Base-by-base conservation (phyloP, 202 grass and related monocot genomes). In the Schoenoplectus tabernaemontani region DNA sequence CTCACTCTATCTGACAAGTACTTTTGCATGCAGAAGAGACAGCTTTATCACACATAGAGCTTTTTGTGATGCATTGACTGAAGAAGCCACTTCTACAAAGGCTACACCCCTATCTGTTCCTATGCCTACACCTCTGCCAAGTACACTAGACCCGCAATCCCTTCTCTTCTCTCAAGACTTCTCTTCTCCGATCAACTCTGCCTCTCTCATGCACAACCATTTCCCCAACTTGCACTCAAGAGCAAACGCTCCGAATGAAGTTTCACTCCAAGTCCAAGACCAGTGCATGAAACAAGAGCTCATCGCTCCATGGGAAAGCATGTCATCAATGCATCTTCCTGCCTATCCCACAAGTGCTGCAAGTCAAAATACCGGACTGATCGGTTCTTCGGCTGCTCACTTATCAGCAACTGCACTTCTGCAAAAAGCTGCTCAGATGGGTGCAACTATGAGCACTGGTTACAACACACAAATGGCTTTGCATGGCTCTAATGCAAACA, bases 11-110 rank as follows among this genome's bases (percentile, higher is more conserved):
- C 41, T 61, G 23, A 81, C 57, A 78, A 80, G 37, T 76, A 84
- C 48, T 47, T 86, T 83, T 71, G 90, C 57, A 64, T 77, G 77
- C 89, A 97, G 91, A 82, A 88, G 93, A 81, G 91, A 97, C 91
- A 97, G 93, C 93, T 97, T 97, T 88, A 93, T 93, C 84, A 97
- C 93, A 69, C 93, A 97, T 80, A 90, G 91, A 59, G 93, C 93
- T 39, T 97, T 97, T 86, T 97, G 93, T 79, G 93, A 93, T 88
- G 93, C 93, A 84, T 90, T 97, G 54, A 87, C 91, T 26, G 91
- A 93, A 67, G 93, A 97, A 80, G 91, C 64, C 80, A 59, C 53
- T 44, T 62, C 3, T 59, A 20, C 64, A n/a, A 83, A 64, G 32
- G 38, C 67, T 26, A 59, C 48, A 23, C 38, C 66, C 13, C 23